phyloP scores from a whole-genome alignment of 257 asterid genomes.

The Apocynum venetum region DNA sequence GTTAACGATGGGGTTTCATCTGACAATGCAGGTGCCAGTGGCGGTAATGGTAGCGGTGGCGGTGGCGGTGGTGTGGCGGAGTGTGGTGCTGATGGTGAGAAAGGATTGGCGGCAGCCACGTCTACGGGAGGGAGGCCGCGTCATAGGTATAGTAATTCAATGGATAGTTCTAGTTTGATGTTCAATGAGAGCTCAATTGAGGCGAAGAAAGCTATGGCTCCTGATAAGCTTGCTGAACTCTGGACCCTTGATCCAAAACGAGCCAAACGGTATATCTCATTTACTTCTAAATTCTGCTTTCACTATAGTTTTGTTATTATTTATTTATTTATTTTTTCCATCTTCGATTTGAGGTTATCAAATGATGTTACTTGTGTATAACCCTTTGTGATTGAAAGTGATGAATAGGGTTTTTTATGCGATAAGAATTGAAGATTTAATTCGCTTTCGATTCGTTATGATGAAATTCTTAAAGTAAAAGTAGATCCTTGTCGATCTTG shows the following conservation, averaged over 20 bases:
- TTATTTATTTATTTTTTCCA: not conserved
- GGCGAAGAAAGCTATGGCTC: constrained; percentile 97
- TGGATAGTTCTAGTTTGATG: constrained; percentile 64
- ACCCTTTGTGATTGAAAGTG: not conserved
- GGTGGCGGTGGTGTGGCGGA: constrained; percentile 1
- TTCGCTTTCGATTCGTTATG: not conserved
- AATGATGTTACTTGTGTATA: not conserved
- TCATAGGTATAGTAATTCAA: constrained; percentile 66
- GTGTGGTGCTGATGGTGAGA: constrained; percentile 19
- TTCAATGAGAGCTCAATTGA: constrained; percentile 58
- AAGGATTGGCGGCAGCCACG: constrained; percentile 16
- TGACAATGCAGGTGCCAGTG: constrained; percentile 37
- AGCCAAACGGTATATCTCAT: constrained; percentile 65
- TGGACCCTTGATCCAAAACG: constrained; percentile 97
- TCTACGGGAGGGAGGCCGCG: constrained; percentile 33
- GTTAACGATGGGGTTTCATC: constrained; percentile 19
- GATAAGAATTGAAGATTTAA: not conserved
- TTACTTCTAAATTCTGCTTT: not conserved
- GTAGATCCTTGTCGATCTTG: constrained; percentile 40
- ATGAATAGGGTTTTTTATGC: not conserved
- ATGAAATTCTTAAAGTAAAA: not conserved
- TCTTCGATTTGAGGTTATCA: not conserved
- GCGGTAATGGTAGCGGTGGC: constrained; percentile 16
- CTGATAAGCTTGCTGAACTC: constrained; percentile 89
- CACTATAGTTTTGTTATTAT: not conserved